Evolutionary conservation across 192 early-diverging fungal species (phyloP), one percentile per base, ranked within the genome.

Genomic region (Entomortierella lignicola): DNA sequence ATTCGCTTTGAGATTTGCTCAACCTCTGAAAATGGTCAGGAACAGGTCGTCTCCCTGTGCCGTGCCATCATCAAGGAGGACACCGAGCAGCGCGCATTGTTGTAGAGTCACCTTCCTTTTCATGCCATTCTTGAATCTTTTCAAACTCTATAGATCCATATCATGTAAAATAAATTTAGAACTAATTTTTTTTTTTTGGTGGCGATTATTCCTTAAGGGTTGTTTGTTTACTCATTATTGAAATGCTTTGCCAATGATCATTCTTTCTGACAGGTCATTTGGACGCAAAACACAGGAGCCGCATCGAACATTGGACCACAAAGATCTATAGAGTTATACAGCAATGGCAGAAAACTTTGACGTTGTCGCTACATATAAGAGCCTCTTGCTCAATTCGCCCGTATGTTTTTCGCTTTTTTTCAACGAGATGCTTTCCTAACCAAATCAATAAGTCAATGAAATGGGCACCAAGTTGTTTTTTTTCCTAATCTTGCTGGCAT

Each of bases 301-400:
- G 34, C 4, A 37, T 37, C 34, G 34, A 10, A 37, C 34, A 37
- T 10, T 7, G 34, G 34, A 37, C 4, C 34, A 37, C 34, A 7
- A 10, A 37, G 34, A 37, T 10, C 12, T 51, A 8, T 23, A 52
- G 7, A 58, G 31, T n/a, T 20, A 29, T 23, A 42, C 54, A 41
- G 48, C 39, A 61, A 79, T 70, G 67, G 30, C 55, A 25, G 67
- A 64, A 48, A 61, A 63, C 42, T 79, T 79, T 57, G 75, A 79
- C 37, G 63, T 79, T 60, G 75, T 79, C 27, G 68, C 75, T 26
- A 59, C 69, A 42, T 79, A 79, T 57, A 79, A 79, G 63, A 70
- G 31, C 31, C 37, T 79, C 47, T 58, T 79, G 17, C 52, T 70
- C 51, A 63, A 69, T 15, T 79, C 75, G 26, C 75, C 75, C 17